A percentile compares a stretch with the other conserved stretches of the same genome.
phyloP scores from a whole-genome alignment of 352 stramenopile genomes.

The Plasmopara halstedii region DNA sequence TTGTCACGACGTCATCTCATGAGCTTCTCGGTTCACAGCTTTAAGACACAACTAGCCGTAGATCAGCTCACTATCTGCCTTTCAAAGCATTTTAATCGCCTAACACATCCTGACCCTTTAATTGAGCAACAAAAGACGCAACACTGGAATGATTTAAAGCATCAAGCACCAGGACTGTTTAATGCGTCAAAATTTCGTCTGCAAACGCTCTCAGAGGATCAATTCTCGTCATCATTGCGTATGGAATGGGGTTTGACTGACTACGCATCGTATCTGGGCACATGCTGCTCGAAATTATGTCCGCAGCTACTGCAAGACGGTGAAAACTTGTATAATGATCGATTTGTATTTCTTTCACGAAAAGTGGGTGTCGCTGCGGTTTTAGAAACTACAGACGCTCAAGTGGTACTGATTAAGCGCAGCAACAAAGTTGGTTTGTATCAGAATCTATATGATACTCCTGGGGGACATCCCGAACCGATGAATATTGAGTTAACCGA shows the following conservation, averaged over 20 bases:
- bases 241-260: constrained; percentile 50
- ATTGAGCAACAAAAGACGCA: constrained; percentile 33
- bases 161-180: constrained; percentile 42
- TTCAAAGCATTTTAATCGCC: constrained; percentile 35
- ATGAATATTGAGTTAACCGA: constrained; percentile 27
- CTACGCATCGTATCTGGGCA: constrained; percentile 74
- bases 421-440: constrained; percentile 65
- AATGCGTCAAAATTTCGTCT: constrained; percentile 72
- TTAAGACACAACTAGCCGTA: constrained; percentile 15
- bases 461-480: constrained; percentile 72
- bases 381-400: constrained; percentile 52
- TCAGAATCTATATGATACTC: constrained; percentile 65
- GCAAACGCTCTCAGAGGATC: neutral
- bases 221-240: constrained; percentile 7
- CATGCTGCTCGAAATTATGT: constrained; percentile 47
- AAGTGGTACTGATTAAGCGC: constrained; percentile 60
- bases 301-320: constrained; percentile 31
- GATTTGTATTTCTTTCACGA: constrained; percentile 56
- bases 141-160: constrained; percentile 33
- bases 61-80: constrained; percentile 42
- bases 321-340: constrained; percentile 12
- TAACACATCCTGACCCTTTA: constrained; percentile 26
- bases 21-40: constrained; percentile 29
- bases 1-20: constrained; percentile 28
- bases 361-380: constrained; percentile 74